phyloP scores from a whole-genome alignment of 2,329 filamentous ascomycete species.

The Apiospora malaysiana region DNA sequence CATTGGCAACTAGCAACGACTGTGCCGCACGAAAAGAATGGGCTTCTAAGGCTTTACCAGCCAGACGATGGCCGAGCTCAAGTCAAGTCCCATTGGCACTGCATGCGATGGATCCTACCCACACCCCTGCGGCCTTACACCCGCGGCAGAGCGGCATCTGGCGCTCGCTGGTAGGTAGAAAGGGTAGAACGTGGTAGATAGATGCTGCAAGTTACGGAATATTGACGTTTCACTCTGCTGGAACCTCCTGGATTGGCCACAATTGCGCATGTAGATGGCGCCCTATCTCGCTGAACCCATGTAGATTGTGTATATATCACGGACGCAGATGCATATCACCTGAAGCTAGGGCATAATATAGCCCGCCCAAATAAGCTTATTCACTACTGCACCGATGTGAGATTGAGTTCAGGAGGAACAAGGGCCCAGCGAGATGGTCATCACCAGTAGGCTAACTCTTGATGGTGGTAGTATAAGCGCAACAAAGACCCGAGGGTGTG shows the following conservation, averaged over 20 bases:
- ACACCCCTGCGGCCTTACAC: neutral
- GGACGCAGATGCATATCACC: neutral
- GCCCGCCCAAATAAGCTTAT: neutral
- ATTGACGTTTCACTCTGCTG: neutral
- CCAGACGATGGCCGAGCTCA: neutral
- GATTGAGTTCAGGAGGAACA: constrained; percentile 3
- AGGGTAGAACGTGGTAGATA: neutral
- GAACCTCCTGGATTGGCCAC: neutral
- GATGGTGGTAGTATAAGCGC: constrained; percentile 5
- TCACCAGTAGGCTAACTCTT: neutral
- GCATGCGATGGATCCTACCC: neutral
- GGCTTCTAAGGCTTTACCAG: neutral
- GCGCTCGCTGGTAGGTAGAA: neutral
- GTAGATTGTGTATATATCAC: neutral
- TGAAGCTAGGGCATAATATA: neutral
- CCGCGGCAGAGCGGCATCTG: neutral
- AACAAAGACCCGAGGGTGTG: neutral
- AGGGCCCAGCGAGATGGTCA: neutral
- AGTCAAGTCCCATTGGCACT: neutral
- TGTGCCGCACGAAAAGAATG: constrained; percentile 1
- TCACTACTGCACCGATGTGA: neutral
- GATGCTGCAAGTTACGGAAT: neutral
- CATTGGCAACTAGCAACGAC: neutral
- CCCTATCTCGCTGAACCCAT: neutral
- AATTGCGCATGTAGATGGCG: neutral